phyloP scores from a whole-genome alignment of 352 stramenopile genomes.

The Phytophthora melonis region DNA sequence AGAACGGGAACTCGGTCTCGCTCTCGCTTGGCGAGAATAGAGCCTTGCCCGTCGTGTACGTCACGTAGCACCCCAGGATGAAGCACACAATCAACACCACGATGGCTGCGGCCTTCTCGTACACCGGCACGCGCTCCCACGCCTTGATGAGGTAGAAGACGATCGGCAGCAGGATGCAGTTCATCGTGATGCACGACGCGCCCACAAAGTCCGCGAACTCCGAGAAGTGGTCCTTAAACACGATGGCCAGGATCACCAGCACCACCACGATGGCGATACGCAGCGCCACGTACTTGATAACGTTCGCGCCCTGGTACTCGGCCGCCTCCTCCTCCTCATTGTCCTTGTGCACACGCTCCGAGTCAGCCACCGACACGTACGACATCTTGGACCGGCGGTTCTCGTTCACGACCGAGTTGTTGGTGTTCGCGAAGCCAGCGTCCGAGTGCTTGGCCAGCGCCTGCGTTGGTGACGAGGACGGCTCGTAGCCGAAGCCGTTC shows the following conservation, averaged over 20 bases:
- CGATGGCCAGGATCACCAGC: constrained; percentile 43
- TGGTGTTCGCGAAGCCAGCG: constrained; percentile 22
- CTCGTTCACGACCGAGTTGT: constrained; percentile 13
- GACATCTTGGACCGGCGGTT: constrained; percentile 51
- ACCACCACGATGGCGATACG: constrained; percentile 43
- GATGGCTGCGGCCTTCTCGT: constrained; percentile 32
- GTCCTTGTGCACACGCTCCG: constrained; percentile 45
- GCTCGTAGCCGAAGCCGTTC: constrained; percentile 36
- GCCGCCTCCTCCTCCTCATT: constrained; percentile 42
- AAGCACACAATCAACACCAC: constrained; percentile 40
- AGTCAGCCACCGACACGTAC: constrained; percentile 55
- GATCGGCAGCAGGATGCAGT: constrained; percentile 25
- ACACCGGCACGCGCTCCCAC: constrained; percentile 47
- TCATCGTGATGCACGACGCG: constrained; percentile 55
- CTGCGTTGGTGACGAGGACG: constrained; percentile 17
- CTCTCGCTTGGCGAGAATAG: constrained; percentile 44
- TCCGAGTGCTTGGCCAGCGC: constrained; percentile 29
- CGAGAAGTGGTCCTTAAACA: constrained; percentile 62
- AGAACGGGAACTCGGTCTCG: constrained; percentile 58
- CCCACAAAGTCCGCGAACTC: constrained; percentile 70
- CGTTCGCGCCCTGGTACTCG: constrained; percentile 41
- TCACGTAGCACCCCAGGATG: no score
- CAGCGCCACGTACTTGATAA: constrained; percentile 41
- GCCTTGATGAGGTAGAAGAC: constrained; percentile 73
- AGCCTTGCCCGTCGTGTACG: constrained; percentile 50